Evolutionary conservation across 352 stramenopile genomes (phyloP).

Genomic region (Plasmopara viticola): DNA sequence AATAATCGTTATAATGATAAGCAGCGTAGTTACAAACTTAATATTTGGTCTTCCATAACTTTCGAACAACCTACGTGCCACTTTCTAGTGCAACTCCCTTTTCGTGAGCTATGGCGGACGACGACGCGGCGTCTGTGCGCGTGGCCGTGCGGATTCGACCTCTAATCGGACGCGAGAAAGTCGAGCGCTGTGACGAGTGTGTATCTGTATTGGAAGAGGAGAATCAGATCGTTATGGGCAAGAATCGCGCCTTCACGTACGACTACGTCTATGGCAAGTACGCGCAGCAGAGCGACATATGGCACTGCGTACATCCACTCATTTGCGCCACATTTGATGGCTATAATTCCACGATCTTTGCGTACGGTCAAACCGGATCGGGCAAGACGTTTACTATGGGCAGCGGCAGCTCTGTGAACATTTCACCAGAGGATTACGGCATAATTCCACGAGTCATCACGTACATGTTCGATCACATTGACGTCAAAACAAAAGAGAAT

Average conservation of each 20-base stretch:
- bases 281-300: constrained; percentile 82
- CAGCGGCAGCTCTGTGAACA: constrained; percentile 75
- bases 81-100: background rate
- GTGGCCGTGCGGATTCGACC: constrained; percentile 82
- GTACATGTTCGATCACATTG: constrained; percentile 80
- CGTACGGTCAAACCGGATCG: constrained; percentile 54
- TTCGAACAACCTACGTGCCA: constrained; percentile 11
- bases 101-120: constrained; percentile 27
- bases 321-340: constrained; percentile 79
- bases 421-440: constrained; percentile 73
- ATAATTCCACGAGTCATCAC: constrained; percentile 84
- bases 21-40: too few species aligned
- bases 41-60: background rate
- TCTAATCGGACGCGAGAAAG: constrained; percentile 83
- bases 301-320: constrained; percentile 74
- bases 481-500: constrained; percentile 47
- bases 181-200: constrained; percentile 85
- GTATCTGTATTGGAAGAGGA: constrained; percentile 78
- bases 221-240: constrained; percentile 81
- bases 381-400: constrained; percentile 78
- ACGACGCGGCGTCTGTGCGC: constrained; percentile 59
- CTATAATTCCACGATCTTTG: constrained; percentile 89
- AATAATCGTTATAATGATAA: too few species aligned
- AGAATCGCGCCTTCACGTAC: constrained; percentile 88
- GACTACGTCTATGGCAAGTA: constrained; percentile 87